Percentiles rank a stretch among this genome's conserved stretches.
Evolutionary conservation across 2,329 filamentous ascomycete genomes (phyloP).

Genomic region (Ophiosphaerella narmari): DNA sequence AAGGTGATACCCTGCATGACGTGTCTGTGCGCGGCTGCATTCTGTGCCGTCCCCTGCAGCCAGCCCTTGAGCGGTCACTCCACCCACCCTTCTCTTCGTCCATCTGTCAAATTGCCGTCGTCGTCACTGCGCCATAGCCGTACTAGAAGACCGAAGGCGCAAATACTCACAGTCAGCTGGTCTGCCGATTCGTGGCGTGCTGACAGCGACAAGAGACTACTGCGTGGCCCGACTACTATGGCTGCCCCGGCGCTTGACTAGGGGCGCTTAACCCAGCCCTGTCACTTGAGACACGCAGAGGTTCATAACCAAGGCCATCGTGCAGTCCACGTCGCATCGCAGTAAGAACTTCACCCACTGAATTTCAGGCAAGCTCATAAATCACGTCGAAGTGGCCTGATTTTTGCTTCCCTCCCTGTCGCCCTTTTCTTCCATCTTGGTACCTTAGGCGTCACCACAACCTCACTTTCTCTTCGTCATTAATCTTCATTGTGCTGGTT

Average conservation of each 20-base stretch:
- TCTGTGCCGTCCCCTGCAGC: slow-evolving; percentile 10
- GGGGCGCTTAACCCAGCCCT: slow-evolving; percentile 28
- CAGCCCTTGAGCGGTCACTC: slow-evolving; percentile 3
- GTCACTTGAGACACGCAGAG: slow-evolving; percentile 31
- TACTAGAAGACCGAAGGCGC: slow-evolving; percentile 2
- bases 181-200: slow-evolving; percentile 14
- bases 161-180: neutral
- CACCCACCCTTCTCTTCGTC: neutral
- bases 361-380: slow-evolving; percentile 31
- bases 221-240: neutral
- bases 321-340: slow-evolving; percentile 35
- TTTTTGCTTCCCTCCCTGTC: slow-evolving; percentile 26
- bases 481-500: slow-evolving; percentile 36
- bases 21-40: slow-evolving; percentile 16
- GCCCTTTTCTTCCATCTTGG: slow-evolving; percentile 20
- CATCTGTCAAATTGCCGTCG: slow-evolving; percentile 3
- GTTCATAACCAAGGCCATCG: slow-evolving; percentile 31
- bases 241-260: slow-evolving; percentile 12
- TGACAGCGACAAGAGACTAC: slow-evolving; percentile 3
- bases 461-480: slow-evolving; percentile 19
- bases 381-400: slow-evolving; percentile 39
- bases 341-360: slow-evolving; percentile 30
- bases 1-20: slow-evolving; percentile 7
- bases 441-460: slow-evolving; percentile 25
- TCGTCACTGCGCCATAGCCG: neutral